Base-by-base conservation (phyloP, 768 basidiomycete species). In the Coprinopsis sp. region DNA sequence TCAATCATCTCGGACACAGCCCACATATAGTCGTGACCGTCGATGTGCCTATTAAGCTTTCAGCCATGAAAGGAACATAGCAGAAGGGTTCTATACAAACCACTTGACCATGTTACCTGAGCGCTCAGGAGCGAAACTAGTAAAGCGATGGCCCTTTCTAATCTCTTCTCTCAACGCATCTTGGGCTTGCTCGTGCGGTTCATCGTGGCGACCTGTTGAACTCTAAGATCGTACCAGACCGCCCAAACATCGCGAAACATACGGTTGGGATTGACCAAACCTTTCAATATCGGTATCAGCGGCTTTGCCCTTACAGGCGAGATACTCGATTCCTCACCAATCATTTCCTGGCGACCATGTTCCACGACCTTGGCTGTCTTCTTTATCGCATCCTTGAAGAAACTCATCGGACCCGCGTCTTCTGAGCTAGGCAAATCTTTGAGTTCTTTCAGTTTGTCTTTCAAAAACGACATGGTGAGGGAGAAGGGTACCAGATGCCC, bases 21-120 rank as follows among this genome's bases (percentile, higher is more conserved):
- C 78, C 87, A 97, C 77, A 97, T 88, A 63, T 95, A 98, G 67
- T 98, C 94, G 47, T 96, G 91, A 0, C 95, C 95, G 56, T 95
- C 94, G 37, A 95, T 77, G 60, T 93, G 91, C 84, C 85, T 67
- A 34, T 27, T 25, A 45, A 30, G 29, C 14, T 8, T 28, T 41
- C 22, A 37, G 16, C 5, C 11, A 13, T 34, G 33, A 4, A 5
- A n/a, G n/a, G n/a, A 45, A 12, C 27, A 7, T 38, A 34, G 40
- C 14, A 12, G 23, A 28, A 25, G 19, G 40, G 37, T 11, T 38
- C 11, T 3, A 12, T 29, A 49, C 65, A 21, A 47, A 86, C 88
- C 90, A 97, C 67, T 96, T 97, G 34, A 87, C 83, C 27, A 72
- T 68, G 60, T 93, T 93, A 10, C 78, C 71, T 3, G 69, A 56